A percentile compares a stretch with the other conserved stretches of the same genome.
Conservation (phyloP, 23 red algal species). For the Gracilaria vermiculophylla region DNA sequence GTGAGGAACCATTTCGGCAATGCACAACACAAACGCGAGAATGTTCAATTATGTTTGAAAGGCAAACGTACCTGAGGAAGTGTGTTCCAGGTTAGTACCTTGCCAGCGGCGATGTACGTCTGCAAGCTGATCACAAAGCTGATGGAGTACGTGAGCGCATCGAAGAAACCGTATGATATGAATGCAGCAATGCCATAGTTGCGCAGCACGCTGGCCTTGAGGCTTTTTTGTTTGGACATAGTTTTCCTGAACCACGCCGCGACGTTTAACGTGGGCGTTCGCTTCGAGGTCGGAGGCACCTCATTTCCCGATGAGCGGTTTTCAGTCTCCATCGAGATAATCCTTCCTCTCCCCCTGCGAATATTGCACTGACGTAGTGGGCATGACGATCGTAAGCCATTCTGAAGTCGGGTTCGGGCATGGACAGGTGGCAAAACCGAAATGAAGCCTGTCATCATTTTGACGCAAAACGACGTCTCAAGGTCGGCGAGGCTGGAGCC, state of each 20-base stretch:
- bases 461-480: too few relatives aligned
- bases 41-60: neutral
- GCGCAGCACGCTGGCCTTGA: conserved; percentile 55
- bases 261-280: neutral
- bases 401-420: too few relatives aligned
- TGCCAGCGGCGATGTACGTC: conserved; percentile 57
- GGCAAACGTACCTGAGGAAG: conserved; percentile 43
- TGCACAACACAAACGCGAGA: neutral
- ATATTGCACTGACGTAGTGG: neutral
- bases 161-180: conserved; percentile 93
- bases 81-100: conserved; percentile 45
- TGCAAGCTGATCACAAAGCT: conserved; percentile 77
- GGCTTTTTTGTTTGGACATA: neutral
- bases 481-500: too few relatives aligned
- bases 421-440: too few relatives aligned
- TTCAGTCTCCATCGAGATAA: neutral
- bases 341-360: neutral
- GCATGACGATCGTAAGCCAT: too few relatives aligned
- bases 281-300: neutral
- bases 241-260: neutral
- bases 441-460: too few relatives aligned
- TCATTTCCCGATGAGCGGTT: neutral
- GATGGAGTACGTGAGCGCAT: conserved; percentile 90
- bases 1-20: neutral
- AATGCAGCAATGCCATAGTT: conserved; percentile 92